A percentile compares a stretch with the other conserved stretches of the same genome.
Evolutionary conservation across 2,329 filamentous ascomycete species (phyloP).

Genomic region (Neopestalotiopsis rosae): DNA sequence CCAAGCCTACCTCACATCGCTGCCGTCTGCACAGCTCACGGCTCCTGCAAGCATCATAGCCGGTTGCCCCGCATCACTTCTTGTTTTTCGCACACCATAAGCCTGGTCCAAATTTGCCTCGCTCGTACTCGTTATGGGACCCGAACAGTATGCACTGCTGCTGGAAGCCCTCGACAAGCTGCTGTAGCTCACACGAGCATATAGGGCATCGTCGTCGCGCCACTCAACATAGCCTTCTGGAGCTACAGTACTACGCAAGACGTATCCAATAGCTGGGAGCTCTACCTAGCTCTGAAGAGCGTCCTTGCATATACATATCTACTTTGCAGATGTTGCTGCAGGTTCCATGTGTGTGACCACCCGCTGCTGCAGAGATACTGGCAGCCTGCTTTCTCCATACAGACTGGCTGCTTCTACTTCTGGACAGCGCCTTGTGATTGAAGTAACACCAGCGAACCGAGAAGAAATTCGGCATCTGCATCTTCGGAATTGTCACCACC

Average conservation of each 20-base stretch:
- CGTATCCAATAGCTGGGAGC: background rate
- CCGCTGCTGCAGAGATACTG: background rate
- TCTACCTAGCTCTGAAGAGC: background rate
- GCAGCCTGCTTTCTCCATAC: background rate
- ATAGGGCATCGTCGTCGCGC: background rate
- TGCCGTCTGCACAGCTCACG: conserved; percentile 7
- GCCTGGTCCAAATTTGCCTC: conserved; percentile 9
- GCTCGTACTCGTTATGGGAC: background rate
- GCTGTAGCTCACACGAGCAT: background rate
- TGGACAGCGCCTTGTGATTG: background rate
- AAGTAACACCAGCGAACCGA: conserved; percentile 17
- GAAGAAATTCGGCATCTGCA: conserved; percentile 20
- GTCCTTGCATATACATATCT: conserved; percentile 3
- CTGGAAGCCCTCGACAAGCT: background rate
- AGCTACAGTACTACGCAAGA: no score
- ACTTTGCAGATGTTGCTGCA: conserved; percentile 14
- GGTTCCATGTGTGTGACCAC: conserved; percentile 12
- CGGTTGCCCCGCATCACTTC: conserved; percentile 16
- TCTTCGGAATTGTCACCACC: conserved; percentile 11
- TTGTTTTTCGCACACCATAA: conserved; percentile 2
- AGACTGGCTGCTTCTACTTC: conserved; percentile 11
- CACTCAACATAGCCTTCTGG: background rate
- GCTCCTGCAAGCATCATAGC: conserved; percentile 18
- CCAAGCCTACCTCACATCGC: background rate
- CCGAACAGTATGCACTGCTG: background rate